Evolutionary conservation across 305 asterid genomes (phyloP).

Genomic region (Solanum aculeatissimum): DNA sequence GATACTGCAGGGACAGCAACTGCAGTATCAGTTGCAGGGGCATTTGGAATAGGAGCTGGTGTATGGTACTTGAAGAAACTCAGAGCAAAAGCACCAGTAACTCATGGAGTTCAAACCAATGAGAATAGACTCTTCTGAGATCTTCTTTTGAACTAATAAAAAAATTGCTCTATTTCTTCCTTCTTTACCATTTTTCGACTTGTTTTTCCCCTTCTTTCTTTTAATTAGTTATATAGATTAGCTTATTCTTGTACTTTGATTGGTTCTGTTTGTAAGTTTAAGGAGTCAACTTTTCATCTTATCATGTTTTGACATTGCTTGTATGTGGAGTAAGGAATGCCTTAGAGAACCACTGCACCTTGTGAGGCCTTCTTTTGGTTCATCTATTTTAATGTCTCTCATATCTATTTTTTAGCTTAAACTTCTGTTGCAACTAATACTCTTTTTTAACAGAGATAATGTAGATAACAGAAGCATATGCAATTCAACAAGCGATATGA

Average conservation of each 20-base stretch:
- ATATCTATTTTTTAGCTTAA: not conserved
- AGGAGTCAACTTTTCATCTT: not conserved
- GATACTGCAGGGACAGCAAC: constrained; percentile 39
- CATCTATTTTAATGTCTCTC: not conserved
- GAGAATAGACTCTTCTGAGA: constrained; percentile 70
- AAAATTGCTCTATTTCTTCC: not conserved
- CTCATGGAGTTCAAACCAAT: constrained; percentile 82
- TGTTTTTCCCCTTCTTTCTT: not conserved
- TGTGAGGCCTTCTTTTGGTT: not conserved
- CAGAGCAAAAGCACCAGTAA: constrained; percentile 74
- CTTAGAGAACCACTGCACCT: not conserved
- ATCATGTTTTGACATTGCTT: not conserved
- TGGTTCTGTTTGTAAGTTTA: not conserved
- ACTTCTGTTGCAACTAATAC: not conserved
- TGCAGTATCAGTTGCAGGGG: constrained; percentile 73
- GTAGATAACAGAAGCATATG: not conserved
- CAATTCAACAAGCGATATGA: not conserved
- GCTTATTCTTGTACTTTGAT: not conserved
- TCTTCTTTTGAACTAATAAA: not conserved
- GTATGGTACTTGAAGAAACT: constrained; percentile 71
- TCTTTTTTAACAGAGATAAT: not conserved
- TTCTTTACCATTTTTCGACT: not conserved
- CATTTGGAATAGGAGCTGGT: constrained; percentile 67
- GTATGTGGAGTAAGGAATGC: not conserved
- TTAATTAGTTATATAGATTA: not conserved